phyloP scores from a whole-genome alignment of 495 filamentous ascomycete species.

The Hyaloscypha bicolor region DNA sequence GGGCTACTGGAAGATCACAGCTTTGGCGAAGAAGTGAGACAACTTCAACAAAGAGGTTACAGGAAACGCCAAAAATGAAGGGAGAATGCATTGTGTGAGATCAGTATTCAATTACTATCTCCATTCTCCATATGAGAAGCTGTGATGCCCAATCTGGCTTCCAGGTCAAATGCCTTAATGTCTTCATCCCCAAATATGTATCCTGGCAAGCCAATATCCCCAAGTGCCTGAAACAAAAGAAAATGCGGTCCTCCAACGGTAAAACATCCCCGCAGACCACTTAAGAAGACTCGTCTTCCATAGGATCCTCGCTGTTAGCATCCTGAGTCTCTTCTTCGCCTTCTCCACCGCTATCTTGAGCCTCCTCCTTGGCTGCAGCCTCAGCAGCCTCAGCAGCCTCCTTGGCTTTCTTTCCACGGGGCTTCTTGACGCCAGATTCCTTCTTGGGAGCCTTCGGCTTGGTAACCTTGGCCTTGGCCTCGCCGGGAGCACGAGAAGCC shows the following conservation, averaged over 20 bases:
- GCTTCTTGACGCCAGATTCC: background rate
- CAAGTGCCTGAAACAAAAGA: background rate
- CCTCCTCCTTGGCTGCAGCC: background rate
- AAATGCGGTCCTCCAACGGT: background rate
- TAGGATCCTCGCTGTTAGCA: background rate
- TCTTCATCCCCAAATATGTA: too few relatives aligned
- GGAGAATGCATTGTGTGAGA: background rate
- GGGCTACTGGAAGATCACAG: too few relatives aligned
- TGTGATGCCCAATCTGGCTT: background rate
- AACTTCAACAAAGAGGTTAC: background rate
- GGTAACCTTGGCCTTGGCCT: background rate
- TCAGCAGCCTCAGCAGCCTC: background rate
- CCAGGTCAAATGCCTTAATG: background rate
- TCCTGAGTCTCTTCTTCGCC: background rate
- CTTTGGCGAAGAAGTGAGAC: too few relatives aligned
- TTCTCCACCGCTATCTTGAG: background rate
- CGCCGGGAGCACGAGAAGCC: background rate
- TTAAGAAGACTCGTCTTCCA: background rate
- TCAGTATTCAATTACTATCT: background rate
- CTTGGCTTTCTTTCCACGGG: background rate
- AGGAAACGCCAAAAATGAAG: background rate
- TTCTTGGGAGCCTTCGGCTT: background rate
- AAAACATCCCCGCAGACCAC: background rate
- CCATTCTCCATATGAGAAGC: background rate
- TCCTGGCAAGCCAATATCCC: background rate